These are phyloP conservation scores for Alloascoidea africana DNA, from an alignment of 805 yeast genomes.

Conservation along the genomic window DNA sequence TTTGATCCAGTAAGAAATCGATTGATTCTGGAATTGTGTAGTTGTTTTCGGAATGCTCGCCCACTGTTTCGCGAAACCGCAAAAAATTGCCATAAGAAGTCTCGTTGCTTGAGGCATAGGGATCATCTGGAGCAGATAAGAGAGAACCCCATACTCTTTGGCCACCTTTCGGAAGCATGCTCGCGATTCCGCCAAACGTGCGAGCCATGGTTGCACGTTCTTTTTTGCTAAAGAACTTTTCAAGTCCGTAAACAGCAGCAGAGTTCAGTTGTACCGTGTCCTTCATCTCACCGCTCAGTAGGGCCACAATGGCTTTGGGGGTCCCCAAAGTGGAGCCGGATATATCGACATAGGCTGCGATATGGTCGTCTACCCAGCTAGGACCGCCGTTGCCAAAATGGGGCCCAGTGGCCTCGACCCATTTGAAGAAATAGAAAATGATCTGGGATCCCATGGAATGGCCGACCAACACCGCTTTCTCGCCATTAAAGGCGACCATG, in stretches of 20 bases:
- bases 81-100: constrained; percentile 63
- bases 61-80: constrained; percentile 34
- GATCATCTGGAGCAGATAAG: constrained; percentile 59
- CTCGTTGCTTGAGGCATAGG: constrained; percentile 11
- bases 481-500: constrained; percentile 32
- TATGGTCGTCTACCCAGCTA: constrained; percentile 73
- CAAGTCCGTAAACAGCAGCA: constrained; percentile 86
- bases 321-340: constrained; percentile 89
- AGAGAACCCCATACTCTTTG: constrained; percentile 75
- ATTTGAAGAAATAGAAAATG: constrained; percentile 75
- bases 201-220: constrained; percentile 80
- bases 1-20: constrained; percentile 40
- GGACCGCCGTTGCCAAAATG: constrained; percentile 85
- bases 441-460: constrained; percentile 98
- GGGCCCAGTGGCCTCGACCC: constrained; percentile 87
- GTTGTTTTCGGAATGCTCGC: constrained; percentile 30
- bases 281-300: constrained; percentile 95
- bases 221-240: constrained; percentile 78
- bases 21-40: constrained; percentile 56
- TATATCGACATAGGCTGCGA: constrained; percentile 73
- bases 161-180: constrained; percentile 97
- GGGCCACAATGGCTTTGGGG: constrained; percentile 84
- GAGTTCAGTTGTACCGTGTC: constrained; percentile 92
- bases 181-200: constrained; percentile 86
- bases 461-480: constrained; percentile 64